A percentile compares a stretch with the other conserved stretches of the same genome.
phyloP scores from a whole-genome alignment of 1,139 yeast genomes.

The Candida sp. region DNA sequence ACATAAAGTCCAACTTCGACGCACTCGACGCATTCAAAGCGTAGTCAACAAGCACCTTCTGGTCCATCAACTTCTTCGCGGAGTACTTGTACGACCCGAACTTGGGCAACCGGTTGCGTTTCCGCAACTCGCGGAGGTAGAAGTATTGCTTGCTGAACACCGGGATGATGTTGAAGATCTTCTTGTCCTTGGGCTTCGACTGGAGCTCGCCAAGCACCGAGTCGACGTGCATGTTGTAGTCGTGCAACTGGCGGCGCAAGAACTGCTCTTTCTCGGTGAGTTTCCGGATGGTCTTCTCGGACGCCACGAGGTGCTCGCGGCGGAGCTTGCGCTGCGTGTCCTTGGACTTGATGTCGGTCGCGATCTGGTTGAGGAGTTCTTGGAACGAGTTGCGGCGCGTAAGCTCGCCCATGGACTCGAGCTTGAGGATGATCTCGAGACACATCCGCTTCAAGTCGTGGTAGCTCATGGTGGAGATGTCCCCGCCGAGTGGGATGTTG shows the following conservation, averaged over 20 bases:
- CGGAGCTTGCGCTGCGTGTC: conserved; percentile 70
- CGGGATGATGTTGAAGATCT: conserved; percentile 55
- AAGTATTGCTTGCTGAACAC: conserved; percentile 83
- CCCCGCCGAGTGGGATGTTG: conserved; percentile 49
- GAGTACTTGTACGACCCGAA: conserved; percentile 88
- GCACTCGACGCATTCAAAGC: conserved; percentile 50
- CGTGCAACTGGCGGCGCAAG: conserved; percentile 62
- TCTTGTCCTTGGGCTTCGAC: conserved; percentile 54
- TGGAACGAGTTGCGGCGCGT: conserved; percentile 78
- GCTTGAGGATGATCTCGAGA: conserved; percentile 73
- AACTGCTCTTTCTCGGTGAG: conserved; percentile 65
- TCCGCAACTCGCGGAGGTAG: conserved; percentile 73
- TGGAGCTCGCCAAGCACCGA: conserved; percentile 67
- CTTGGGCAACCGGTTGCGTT: conserved; percentile 68
- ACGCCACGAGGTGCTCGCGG: conserved; percentile 62
- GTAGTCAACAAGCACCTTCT: conserved; percentile 65
- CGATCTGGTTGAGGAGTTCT: conserved; percentile 79
- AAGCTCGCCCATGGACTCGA: conserved; percentile 72
- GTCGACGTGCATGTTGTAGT: conserved; percentile 74
- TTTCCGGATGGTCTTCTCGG: conserved; percentile 62
- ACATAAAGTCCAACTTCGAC: conserved; percentile 75
- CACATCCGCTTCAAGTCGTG: conserved; percentile 81
- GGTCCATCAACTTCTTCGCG: conserved; percentile 76
- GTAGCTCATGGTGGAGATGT: conserved; percentile 60
- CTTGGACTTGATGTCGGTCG: conserved; percentile 82